A percentile compares a stretch with the other conserved stretches of the same genome.
phyloP scores from a whole-genome alignment of 2,329 filamentous ascomycete species.

The Trichophaea hybrida region DNA sequence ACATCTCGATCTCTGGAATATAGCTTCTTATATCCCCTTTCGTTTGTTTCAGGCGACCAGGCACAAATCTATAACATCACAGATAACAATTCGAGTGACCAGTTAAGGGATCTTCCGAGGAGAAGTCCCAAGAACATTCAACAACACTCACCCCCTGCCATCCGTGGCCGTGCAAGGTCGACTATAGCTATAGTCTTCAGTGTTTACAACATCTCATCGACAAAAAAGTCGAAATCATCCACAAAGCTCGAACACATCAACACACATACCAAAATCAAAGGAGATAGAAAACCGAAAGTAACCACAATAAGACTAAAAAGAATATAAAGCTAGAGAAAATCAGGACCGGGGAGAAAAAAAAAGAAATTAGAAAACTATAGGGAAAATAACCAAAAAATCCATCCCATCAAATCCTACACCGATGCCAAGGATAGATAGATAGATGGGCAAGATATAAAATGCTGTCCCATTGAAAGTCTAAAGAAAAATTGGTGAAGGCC shows the following conservation, averaged over 20 bases:
- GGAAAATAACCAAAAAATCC: not conserved
- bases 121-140: too few relatives aligned
- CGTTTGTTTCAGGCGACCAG: too few relatives aligned
- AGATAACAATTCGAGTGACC: too few relatives aligned
- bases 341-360: not conserved
- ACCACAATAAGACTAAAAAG: not conserved
- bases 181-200: not conserved
- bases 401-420: not conserved
- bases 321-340: not conserved
- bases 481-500: too few relatives aligned
- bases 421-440: not conserved
- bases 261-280: not conserved
- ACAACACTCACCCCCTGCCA: too few relatives aligned
- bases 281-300: not conserved
- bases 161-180: too few relatives aligned
- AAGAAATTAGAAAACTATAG: not conserved
- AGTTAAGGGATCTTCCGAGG: too few relatives aligned
- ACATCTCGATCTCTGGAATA: too few relatives aligned
- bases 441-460: not conserved
- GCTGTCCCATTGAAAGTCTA: not conserved
- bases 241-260: not conserved
- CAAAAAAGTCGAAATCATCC: not conserved
- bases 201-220: not conserved
- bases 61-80: too few relatives aligned
- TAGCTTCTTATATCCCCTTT: too few relatives aligned